Evolutionary conservation across 768 basidiomycete genomes (phyloP).

Genomic region (Daedalea quercina): DNA sequence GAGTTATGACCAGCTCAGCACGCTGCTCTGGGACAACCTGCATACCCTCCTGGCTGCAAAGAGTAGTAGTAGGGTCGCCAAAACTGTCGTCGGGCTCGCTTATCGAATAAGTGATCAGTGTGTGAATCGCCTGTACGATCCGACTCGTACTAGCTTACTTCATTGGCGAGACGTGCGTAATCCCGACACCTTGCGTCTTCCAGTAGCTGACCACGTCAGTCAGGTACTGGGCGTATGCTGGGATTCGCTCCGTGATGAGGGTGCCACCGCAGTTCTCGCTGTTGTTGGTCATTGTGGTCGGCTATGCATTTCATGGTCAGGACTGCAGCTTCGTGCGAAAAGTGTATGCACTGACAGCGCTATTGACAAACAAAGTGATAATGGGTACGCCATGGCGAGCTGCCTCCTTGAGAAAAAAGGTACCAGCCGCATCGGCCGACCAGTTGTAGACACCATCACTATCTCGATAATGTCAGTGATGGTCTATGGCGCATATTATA

Average conservation of each 20-base stretch:
- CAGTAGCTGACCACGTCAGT: constrained; percentile 37
- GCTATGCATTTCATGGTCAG: neutral
- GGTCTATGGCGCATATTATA: constrained; percentile 21
- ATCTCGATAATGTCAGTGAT: neutral
- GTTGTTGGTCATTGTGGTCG: constrained; percentile 17
- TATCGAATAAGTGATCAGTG: neutral
- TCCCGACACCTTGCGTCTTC: constrained; percentile 29
- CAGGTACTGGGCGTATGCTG: constrained; percentile 33
- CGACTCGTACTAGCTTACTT: constrained; percentile 21
- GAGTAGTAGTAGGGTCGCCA: constrained; percentile 16
- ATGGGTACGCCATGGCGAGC: constrained; percentile 28
- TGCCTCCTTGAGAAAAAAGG: constrained; percentile 34
- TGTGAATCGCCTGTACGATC: too few relatives aligned
- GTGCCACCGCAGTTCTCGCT: constrained; percentile 13
- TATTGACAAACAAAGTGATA: constrained; percentile 38
- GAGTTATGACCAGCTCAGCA: constrained; percentile 33
- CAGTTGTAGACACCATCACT: constrained; percentile 33
- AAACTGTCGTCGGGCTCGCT: constrained; percentile 19
- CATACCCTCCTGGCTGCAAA: constrained; percentile 42
- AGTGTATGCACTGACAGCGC: constrained; percentile 17
- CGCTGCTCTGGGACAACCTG: constrained; percentile 34
- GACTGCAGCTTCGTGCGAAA: neutral
- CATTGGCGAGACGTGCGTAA: constrained; percentile 37
- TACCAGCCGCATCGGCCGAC: constrained; percentile 31
- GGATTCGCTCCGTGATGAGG: constrained; percentile 9